phyloP scores from a whole-genome alignment of 768 basidiomycete genomes.

The Suillus brevipes region DNA sequence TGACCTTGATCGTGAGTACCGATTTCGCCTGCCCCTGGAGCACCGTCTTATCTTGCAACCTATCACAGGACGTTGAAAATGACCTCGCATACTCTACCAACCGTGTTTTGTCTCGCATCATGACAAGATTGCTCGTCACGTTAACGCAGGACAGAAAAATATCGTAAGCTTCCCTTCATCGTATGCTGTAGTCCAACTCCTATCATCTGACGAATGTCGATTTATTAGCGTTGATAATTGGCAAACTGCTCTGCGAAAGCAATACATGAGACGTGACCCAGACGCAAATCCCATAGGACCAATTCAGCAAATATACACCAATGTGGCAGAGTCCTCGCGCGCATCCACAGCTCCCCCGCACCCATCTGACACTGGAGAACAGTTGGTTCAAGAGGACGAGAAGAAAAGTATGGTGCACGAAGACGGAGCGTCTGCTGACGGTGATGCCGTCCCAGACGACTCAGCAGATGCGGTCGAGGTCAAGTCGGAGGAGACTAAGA shows the following conservation, averaged over 20 bases:
- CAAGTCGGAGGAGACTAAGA: conserved; percentile 6
- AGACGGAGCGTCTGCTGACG: conserved; percentile 13
- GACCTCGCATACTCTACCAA: conserved; percentile 66
- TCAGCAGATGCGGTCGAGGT: not conserved
- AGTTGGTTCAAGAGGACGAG: conserved; percentile 10
- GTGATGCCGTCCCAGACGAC: conserved; percentile 11
- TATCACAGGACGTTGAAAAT: conserved; percentile 69
- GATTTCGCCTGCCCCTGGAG: conserved; percentile 2
- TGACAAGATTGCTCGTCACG: conserved; percentile 70
- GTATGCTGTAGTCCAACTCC: conserved; percentile 21
- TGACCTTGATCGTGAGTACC: conserved; percentile 60
- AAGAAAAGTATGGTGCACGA: conserved; percentile 10
- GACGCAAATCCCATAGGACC: conserved; percentile 71
- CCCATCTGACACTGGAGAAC: conserved; percentile 9
- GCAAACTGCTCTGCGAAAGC: conserved; percentile 75
- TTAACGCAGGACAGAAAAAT: conserved; percentile 82
- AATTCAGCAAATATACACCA: conserved; percentile 29
- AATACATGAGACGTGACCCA: conserved; percentile 74
- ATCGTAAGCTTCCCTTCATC: conserved; percentile 48
- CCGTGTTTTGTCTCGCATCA: conserved; percentile 66
- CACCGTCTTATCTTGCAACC: conserved; percentile 14
- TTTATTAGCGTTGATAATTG: conserved; percentile 66
- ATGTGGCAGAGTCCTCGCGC: conserved; percentile 28
- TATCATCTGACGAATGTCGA: conserved; percentile 17
- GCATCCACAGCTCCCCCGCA: conserved; percentile 27